Base-by-base conservation (phyloP, 495 filamentous ascomycete species). In the Trichoderma gamsii region DNA sequence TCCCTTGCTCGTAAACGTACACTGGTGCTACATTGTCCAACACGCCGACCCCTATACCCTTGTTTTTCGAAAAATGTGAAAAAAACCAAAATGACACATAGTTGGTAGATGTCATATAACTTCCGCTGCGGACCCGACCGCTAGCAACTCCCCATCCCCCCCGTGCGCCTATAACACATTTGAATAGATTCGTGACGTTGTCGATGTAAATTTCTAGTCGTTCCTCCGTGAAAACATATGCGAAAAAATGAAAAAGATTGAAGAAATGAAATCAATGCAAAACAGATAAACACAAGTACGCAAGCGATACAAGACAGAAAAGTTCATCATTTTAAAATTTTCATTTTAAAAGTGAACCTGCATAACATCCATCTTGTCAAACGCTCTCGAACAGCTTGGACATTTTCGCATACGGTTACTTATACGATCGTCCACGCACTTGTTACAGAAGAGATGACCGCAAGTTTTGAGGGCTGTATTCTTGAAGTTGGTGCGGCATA, bases 391-490 rank as follows among this genome's bases (percentile, higher is more conserved):
- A 81, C 95, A 99, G 72, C 89, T 93, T 6, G 95, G 95, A 73
- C 95, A 99, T 78, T 98, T 98, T 68, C 95, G 86, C 75, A 91
- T 93, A 43, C 95, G 90, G 69, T 93, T 95, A 11, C 84, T 82
- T 65, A 96, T 86, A 65, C 93, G 88, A 73, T 93, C 89, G 66
- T 96, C 91, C 32, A 96, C 89, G 74, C 95, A 99, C 32, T 87
- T 85, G 72, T 85, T 87, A 85, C 95, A 99, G 77, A 98, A 97
- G 25, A 96, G 87, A 78, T 99, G 95, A n/a, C 95, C 95, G 76
- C 95, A 99, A 16, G 89, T 92, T 75, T 92, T 93, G 72, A 99
- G 84, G 21, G 88, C 89, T 1, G 93, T 96, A 75, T 98, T 90
- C 79, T 97, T 97, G 83, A 97, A 95, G 67, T 93, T 91, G 66